Evolutionary conservation across 257 asterid genomes (phyloP).

Genomic region (Primulina tabacum): DNA sequence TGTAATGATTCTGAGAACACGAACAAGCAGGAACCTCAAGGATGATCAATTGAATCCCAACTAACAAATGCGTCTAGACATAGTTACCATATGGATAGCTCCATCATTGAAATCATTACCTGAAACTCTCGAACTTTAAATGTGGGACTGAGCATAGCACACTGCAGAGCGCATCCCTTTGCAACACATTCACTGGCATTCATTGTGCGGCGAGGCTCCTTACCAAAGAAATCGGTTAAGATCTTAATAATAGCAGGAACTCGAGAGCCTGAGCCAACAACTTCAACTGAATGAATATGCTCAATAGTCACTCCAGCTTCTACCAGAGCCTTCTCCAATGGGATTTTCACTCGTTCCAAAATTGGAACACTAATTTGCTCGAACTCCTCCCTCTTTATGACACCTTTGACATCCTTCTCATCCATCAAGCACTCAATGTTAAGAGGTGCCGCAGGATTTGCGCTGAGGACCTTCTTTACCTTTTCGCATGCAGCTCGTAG

Average conservation of each 20-base stretch:
- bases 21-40: too few species aligned
- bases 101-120: slow-evolving; percentile 38
- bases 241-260: slow-evolving; percentile 83
- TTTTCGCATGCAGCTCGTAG: slow-evolving; percentile 91
- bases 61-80: too few species aligned
- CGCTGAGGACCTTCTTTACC: slow-evolving; percentile 86
- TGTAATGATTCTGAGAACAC: too few species aligned
- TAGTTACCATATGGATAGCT: neutral
- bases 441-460: slow-evolving; percentile 89
- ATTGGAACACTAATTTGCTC: slow-evolving; percentile 81
- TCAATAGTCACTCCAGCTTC: slow-evolving; percentile 72
- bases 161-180: slow-evolving; percentile 80
- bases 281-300: slow-evolving; percentile 74
- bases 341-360: slow-evolving; percentile 85
- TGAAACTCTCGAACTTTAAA: slow-evolving; percentile 91
- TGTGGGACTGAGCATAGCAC: slow-evolving; percentile 92
- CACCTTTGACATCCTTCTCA: slow-evolving; percentile 88
- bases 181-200: slow-evolving; percentile 97
- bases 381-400: slow-evolving; percentile 85
- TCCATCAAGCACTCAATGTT: slow-evolving; percentile 94
- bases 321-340: slow-evolving; percentile 79
- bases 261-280: slow-evolving; percentile 93
- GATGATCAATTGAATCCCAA: too few species aligned
- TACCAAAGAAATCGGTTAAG: slow-evolving; percentile 78
- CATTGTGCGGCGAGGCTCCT: slow-evolving; percentile 96